phyloP scores from a whole-genome alignment of 139 green algal species.

The Gonium pectorale region DNA sequence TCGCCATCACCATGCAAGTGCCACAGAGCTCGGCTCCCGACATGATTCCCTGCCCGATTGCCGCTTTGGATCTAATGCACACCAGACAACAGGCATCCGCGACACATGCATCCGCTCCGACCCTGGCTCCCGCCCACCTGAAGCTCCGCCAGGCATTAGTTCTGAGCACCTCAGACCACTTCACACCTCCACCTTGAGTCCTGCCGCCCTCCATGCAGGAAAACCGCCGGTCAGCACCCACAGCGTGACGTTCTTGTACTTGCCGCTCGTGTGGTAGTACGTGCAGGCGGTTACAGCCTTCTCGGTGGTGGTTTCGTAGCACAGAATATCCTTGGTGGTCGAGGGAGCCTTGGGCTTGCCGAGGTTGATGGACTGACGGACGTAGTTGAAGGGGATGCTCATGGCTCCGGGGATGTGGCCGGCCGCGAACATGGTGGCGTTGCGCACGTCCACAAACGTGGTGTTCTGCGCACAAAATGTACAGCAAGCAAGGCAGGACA shows the following conservation, averaged over 20 bases:
- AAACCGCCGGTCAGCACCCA: background rate
- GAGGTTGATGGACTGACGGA: background rate
- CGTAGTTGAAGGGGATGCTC: background rate
- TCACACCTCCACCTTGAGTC: background rate
- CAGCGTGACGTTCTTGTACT: background rate
- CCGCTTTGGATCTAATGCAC: no score
- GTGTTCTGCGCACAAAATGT: background rate
- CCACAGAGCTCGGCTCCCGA: no score
- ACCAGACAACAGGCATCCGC: no score
- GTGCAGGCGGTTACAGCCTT: background rate
- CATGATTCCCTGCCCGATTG: no score
- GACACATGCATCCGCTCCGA: no score
- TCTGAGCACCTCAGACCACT: no score
- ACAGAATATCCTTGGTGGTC: background rate
- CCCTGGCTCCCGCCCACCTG: no score
- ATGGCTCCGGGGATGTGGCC: background rate
- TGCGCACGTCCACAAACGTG: background rate
- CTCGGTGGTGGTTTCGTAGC: background rate
- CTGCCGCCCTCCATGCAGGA: background rate
- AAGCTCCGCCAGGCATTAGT: no score
- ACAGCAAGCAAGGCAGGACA: background rate
- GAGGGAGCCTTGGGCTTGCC: background rate
- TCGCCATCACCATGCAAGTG: no score
- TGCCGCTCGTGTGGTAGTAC: background rate
- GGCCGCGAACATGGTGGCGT: background rate